phyloP scores from a whole-genome alignment of 345 rosid genomes.

The Passiflora organensis region DNA sequence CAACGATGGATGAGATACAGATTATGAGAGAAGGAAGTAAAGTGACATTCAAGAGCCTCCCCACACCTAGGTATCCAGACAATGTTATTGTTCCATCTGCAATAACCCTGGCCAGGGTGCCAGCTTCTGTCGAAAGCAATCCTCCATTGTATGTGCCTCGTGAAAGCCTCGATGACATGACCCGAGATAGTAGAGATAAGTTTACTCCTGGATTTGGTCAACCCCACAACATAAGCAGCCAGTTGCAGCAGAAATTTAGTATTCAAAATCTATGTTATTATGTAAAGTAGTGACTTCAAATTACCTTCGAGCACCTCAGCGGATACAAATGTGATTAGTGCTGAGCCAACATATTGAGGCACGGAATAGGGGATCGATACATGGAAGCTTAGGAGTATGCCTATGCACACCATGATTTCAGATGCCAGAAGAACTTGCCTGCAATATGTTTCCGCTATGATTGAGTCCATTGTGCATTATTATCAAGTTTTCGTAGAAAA shows the following conservation, averaged over 20 bases:
- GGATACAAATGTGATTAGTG: conserved; percentile 43
- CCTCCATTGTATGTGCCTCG: conserved; percentile 56
- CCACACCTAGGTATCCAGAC: conserved; percentile 40
- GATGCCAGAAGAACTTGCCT: conserved; percentile 95
- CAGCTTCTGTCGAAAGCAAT: conserved; percentile 56
- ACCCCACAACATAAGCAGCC: neutral
- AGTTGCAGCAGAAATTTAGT: neutral
- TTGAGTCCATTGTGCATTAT: too few relatives aligned
- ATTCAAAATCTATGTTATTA: too few relatives aligned
- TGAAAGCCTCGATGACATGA: conserved; percentile 56
- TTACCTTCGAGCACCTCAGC: conserved; percentile 66
- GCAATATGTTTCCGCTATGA: conserved; percentile 31
- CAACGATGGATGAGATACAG: conserved; percentile 43
- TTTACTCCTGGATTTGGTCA: conserved; percentile 41
- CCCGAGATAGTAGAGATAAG: conserved; percentile 48
- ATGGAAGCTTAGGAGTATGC: conserved; percentile 50
- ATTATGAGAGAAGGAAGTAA: conserved; percentile 46
- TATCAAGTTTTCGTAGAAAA: too few relatives aligned
- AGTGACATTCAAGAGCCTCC: conserved; percentile 41
- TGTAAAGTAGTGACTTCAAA: too few relatives aligned
- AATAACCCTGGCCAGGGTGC: conserved; percentile 52
- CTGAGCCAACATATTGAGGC: conserved; percentile 46
- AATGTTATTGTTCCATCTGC: conserved; percentile 60
- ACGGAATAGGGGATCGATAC: conserved; percentile 39
- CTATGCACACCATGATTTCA: conserved; percentile 51